Evolutionary conservation across 23 red algal species (phyloP), one percentile per base, ranked within the genome.

Genomic region (Gracilaria vermiculophylla): DNA sequence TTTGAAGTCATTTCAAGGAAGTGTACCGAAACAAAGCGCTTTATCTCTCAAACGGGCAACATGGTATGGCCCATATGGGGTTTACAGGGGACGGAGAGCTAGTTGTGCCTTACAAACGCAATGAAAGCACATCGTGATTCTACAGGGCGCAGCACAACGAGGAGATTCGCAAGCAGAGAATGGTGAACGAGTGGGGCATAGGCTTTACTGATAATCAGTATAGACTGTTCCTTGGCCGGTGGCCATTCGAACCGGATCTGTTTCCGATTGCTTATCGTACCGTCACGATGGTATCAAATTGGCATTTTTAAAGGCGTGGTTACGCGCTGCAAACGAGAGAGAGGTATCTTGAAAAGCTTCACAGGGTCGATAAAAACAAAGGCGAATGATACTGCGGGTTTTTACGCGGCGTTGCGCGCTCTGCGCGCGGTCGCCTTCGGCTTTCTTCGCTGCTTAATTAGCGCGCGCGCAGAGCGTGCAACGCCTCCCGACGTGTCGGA

Each of bases 211-310:
- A 28, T 27, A 83, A 83, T 25, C 15, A 54, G 55, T 42, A 64
- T 53, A 36, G 79, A 24, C 7, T 85, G 5, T 73, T 86, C 43
- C 40, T 86, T 36, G 81, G 81, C 1, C 2, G 81, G 7, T 86
- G 81, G 81, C 41, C 62, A 33, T 70, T 85, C 45, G 81, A 53
- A 17, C 8, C 5, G 28, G 58, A 70, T 10, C 31, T 85, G 57
- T 85, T 70, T 39, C 43, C 32, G 4, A 85, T 70, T 4, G 40
- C 81, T 2, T 85, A 51, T 27, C 5, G 3, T 9, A 70, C 33
- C 14, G 24, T 28, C 5, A 36, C 60, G 8, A 69, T 69, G 58
- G 2, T 85, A 8, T 4, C 81, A 6, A 85, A 67, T 25, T 85
- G 81, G 81, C 31, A 57, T 2, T 85, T 85, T 36, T n/a, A 51